Evolutionary conservation across 2,329 filamentous ascomycete species (phyloP).

Genomic region (Cercospora sp.): DNA sequence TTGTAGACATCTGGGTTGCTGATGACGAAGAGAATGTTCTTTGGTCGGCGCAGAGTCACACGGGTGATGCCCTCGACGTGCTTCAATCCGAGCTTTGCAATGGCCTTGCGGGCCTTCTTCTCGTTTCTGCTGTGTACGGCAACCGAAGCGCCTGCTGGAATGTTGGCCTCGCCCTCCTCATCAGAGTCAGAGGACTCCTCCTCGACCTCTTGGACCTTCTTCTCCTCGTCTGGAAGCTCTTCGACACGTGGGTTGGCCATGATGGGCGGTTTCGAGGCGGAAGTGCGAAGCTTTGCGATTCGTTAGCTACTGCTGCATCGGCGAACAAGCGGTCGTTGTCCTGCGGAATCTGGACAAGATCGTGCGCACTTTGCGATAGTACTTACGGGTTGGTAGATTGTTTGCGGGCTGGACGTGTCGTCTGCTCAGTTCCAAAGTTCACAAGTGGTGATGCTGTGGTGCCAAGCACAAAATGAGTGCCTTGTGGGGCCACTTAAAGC

Average conservation of each 20-base stretch:
- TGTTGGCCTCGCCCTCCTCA: constrained; percentile 72
- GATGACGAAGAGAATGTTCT: constrained; percentile 99
- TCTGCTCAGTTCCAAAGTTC: constrained; percentile 3
- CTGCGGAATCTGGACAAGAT: neutral
- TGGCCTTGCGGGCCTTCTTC: constrained; percentile 99
- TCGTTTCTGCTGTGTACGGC: constrained; percentile 98
- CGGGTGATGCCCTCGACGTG: constrained; percentile 96
- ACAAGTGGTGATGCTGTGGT: constrained; percentile 1
- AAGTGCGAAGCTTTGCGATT: constrained; percentile 9
- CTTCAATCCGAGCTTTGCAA: constrained; percentile 96
- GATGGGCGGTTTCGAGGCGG: constrained; percentile 21
- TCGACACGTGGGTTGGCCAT: constrained; percentile 99
- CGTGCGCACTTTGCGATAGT: neutral
- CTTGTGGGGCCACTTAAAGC: constrained; percentile 1
- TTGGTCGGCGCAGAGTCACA: constrained; percentile 95
- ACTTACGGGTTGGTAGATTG: neutral
- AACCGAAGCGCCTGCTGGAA: constrained; percentile 82
- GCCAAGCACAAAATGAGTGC: constrained; percentile 8
- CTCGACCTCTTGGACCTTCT: constrained; percentile 61
- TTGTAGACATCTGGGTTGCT: constrained; percentile 99
- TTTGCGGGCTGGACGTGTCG: constrained; percentile 1
- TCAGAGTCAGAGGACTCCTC: constrained; percentile 70
- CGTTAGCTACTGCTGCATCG: neutral
- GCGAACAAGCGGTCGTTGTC: neutral
- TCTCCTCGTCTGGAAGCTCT: constrained; percentile 87